Percentiles rank a stretch among this genome's conserved stretches.
These are phyloP conservation scores for Saccharomycopsis crataegensis DNA, from an alignment of 1,139 yeast species.

Conservation along the genomic window DNA sequence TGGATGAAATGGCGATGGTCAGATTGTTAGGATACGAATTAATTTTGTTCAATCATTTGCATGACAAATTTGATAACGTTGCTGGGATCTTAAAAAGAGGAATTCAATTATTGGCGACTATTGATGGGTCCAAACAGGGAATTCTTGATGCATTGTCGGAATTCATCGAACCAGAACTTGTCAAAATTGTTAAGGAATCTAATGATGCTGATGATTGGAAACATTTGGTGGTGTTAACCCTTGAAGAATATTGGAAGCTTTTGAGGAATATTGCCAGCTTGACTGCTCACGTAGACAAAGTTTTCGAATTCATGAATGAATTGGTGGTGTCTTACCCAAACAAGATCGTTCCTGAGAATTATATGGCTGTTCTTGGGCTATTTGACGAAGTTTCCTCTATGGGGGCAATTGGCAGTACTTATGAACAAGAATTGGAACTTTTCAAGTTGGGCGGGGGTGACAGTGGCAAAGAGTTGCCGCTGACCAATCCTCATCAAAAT, in stretches of 20 bases:
- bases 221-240: constrained; percentile 20
- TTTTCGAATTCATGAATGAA: constrained; percentile 44
- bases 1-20: not conserved
- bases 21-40: constrained; percentile 10
- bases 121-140: not conserved
- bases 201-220: not conserved
- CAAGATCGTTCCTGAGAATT: constrained; percentile 42
- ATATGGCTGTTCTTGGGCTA: constrained; percentile 58
- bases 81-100: not conserved
- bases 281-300: constrained; percentile 41
- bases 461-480: constrained; percentile 40
- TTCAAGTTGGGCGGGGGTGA: constrained; percentile 75
- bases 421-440: constrained; percentile 55
- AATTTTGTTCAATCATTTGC: not conserved
- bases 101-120: constrained; percentile 2
- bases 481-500: constrained; percentile 42
- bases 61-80: not conserved
- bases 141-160: not conserved
- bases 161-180: not conserved
- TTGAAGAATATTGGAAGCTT: constrained; percentile 58
- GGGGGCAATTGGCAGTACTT: constrained; percentile 74
- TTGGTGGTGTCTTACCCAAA: constrained; percentile 34
- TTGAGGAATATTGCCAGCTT: constrained; percentile 52
- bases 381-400: constrained; percentile 76
- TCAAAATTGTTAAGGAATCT: not conserved